phyloP scores from a whole-genome alignment of 176 grass and related monocot genomes.

The Oryza australiensis region DNA sequence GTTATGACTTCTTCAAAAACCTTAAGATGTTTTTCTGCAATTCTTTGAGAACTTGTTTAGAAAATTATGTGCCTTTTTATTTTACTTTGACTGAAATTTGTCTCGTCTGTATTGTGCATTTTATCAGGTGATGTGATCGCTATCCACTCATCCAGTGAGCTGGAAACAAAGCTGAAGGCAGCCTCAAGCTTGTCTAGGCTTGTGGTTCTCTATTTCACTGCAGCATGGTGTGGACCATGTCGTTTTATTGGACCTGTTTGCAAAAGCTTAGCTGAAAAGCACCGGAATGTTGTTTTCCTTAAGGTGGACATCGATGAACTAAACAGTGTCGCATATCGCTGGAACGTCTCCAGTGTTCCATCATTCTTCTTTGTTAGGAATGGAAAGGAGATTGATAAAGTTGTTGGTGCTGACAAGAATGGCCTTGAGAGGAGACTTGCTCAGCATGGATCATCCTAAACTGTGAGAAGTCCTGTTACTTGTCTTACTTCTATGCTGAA shows the following conservation, averaged over 20 bases:
- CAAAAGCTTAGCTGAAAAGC: slow-evolving; percentile 59
- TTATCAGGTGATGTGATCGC: slow-evolving; percentile 51
- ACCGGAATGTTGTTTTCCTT: slow-evolving; percentile 56
- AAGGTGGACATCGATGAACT: slow-evolving; percentile 73
- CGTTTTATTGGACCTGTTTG: slow-evolving; percentile 66
- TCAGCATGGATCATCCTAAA: slow-evolving; percentile 38
- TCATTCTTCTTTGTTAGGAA: slow-evolving; percentile 72
- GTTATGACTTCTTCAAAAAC: neutral
- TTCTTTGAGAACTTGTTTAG: slow-evolving; percentile 4
- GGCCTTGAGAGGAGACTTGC: slow-evolving; percentile 56
- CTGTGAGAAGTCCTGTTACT: slow-evolving; percentile 12
- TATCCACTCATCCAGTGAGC: slow-evolving; percentile 50
- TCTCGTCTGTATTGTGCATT: slow-evolving; percentile 18
- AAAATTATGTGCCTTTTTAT: neutral
- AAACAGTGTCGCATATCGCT: slow-evolving; percentile 41
- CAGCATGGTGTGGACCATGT: slow-evolving; percentile 73
- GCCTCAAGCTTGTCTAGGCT: slow-evolving; percentile 45
- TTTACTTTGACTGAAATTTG: neutral
- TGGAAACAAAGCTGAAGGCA: slow-evolving; percentile 47
- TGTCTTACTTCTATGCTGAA: slow-evolving; percentile 14
- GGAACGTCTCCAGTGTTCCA: slow-evolving; percentile 66
- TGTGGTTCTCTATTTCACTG: slow-evolving; percentile 69
- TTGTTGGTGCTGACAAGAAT: slow-evolving; percentile 62
- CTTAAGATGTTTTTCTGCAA: neutral
- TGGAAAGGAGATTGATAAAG: slow-evolving; percentile 61